Evolutionary conservation across 257 asterid genomes (phyloP).

Genomic region (Primulina eburnea): DNA sequence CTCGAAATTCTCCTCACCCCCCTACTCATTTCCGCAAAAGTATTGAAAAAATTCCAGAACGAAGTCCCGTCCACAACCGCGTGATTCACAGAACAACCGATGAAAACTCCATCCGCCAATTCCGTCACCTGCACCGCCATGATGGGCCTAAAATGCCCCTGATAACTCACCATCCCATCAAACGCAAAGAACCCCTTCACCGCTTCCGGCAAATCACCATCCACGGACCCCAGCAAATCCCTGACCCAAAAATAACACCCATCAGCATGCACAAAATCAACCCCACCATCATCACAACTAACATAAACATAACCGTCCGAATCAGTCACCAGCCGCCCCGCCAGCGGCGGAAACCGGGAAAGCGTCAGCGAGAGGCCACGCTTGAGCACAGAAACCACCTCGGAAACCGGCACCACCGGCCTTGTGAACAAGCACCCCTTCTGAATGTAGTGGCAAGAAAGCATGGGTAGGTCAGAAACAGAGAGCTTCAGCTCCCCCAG

Average conservation of each 20-base stretch:
- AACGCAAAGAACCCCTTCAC: constrained; percentile 33
- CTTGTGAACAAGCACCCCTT: constrained; percentile 29
- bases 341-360: constrained; percentile 43
- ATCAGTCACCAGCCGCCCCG: constrained; percentile 46
- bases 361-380: constrained; percentile 31
- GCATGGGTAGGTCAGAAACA: constrained; percentile 45
- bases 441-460: constrained; percentile 48
- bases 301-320: constrained; percentile 25
- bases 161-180: constrained; percentile 29
- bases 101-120: constrained; percentile 33
- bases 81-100: constrained; percentile 33
- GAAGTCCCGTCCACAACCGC: constrained; percentile 49
- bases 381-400: constrained; percentile 25
- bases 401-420: constrained; percentile 24
- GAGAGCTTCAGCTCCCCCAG: constrained; percentile 32
- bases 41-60: constrained; percentile 48
- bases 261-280: constrained; percentile 34
- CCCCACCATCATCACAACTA: constrained; percentile 34
- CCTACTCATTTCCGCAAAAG: constrained; percentile 35
- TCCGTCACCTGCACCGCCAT: constrained; percentile 40
- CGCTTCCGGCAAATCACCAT: constrained; percentile 29
- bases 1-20: constrained; percentile 29
- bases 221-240: constrained; percentile 13
- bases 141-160: constrained; percentile 33
- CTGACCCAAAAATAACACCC: constrained; percentile 24